Base-by-base conservation (phyloP, 306 rosid species). In the Fragaria vesca region DNA sequence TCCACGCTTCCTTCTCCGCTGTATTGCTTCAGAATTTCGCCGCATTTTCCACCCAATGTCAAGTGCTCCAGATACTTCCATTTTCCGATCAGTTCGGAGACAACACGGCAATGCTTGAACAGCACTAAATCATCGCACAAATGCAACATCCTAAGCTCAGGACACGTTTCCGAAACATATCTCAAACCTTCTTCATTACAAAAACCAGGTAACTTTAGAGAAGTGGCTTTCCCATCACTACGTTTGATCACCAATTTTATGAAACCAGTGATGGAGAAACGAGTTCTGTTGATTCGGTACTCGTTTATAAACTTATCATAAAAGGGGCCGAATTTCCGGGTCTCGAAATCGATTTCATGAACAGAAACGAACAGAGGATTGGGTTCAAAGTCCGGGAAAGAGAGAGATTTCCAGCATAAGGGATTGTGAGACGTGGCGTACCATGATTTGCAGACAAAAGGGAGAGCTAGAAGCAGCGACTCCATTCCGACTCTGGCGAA, bases 391-490 rank as follows among this genome's bases (percentile, higher is more conserved):
- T 58, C 65, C 4, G 65, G 65, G 16, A 58, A 58, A 24, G 34
- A 24, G 6, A 58, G 65, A 10, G 4, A 3, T 24, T 24, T 58
- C 65, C 65, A 58, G 16, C 34, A 58, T 58, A 58, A 24, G 17
- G 34, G 65, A 11, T 24, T 58, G 34, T 3, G 65, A 58, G 65
- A 9, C 5, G 34, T 3, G 15, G 65, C 65, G 67, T 62, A 62
- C 68, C 68, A 62, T 30, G 68, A 30, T 62, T 62, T 62, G 43
- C 68, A 62, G 3, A 62, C 68, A 2, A 62, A 62, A 62, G 68
- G 42, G 8, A 62, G 11, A 62, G 68, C 7, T 32, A 62, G 3
- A 16, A 62, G 21, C 0, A 62, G 68, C 1, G 68, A 62, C 21
- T 62, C 68, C 68, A 30, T 62, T 5, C 68, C 68, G 4, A 62